These are phyloP conservation scores for Hanseniaspora thailandica DNA, from an alignment of 805 yeast species.

Conservation along the genomic window DNA sequence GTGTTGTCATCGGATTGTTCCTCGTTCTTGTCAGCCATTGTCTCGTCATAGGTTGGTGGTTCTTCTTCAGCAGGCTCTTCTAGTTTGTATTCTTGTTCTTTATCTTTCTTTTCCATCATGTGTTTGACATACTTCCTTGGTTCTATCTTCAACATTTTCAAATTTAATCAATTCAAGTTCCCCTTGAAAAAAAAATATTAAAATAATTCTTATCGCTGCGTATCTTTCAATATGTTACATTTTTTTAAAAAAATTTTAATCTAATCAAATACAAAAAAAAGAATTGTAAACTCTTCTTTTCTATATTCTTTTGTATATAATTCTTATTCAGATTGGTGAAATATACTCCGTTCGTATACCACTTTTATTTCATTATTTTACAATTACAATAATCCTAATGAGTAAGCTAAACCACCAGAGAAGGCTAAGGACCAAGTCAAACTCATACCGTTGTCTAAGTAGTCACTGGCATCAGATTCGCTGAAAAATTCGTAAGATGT, in stretches of 20 bases:
- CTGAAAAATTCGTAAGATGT: conserved; percentile 35
- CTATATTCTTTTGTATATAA: neutral
- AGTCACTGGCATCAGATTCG: conserved; percentile 25
- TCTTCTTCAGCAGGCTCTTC: neutral
- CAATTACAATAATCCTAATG: conserved; percentile 17
- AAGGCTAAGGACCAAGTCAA: conserved; percentile 51
- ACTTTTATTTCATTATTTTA: neutral
- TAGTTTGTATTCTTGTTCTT: neutral
- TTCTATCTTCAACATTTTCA: too few species aligned
- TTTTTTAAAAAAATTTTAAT: too few species aligned
- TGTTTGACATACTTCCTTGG: neutral
- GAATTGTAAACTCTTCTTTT: neutral
- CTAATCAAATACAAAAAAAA: neutral
- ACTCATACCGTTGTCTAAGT: conserved; percentile 52
- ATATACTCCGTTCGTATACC: neutral
- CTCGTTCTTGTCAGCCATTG: neutral
- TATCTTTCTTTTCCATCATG: neutral
- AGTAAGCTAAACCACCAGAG: conserved; percentile 37
- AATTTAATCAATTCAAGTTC: too few species aligned
- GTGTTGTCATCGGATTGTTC: neutral
- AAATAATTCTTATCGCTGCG: neutral
- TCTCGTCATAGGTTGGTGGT: conserved; percentile 4
- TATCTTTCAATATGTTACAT: neutral
- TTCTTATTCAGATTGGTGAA: neutral
- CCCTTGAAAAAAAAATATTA: neutral